A percentile compares a stretch with the other conserved stretches of the same genome.
phyloP scores from a whole-genome alignment of 2,329 filamentous ascomycete genomes.

The Hypomyces rosellus region DNA sequence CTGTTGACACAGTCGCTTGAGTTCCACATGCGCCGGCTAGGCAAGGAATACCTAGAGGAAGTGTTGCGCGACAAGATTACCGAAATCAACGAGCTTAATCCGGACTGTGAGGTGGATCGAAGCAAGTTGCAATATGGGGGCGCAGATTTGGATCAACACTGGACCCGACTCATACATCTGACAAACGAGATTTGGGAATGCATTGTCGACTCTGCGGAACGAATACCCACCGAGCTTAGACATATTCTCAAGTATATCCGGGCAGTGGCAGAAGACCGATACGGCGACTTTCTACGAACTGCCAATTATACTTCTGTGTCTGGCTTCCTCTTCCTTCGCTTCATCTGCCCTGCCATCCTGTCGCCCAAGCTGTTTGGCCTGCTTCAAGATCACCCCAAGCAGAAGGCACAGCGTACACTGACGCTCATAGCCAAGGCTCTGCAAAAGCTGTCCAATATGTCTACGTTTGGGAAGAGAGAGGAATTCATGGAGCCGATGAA shows the following conservation, averaged over 20 bases:
- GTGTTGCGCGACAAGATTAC: conserved; percentile 77
- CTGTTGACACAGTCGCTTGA: conserved; percentile 89
- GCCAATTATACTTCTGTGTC: conserved; percentile 92
- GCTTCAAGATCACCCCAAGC: conserved; percentile 72
- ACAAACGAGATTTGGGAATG: conserved; percentile 82
- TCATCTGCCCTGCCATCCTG: conserved; percentile 93
- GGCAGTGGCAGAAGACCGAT: conserved; percentile 88
- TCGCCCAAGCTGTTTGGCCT: conserved; percentile 92
- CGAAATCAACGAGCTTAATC: conserved; percentile 85
- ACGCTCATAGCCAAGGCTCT: conserved; percentile 90
- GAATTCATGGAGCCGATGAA: conserved; percentile 99
- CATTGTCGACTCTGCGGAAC: conserved; percentile 67
- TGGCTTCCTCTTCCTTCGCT: conserved; percentile 87
- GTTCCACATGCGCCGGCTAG: conserved; percentile 89
- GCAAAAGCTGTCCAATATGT: conserved; percentile 85
- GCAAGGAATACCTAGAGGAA: conserved; percentile 87
- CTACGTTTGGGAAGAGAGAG: conserved; percentile 88
- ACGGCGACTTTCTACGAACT: conserved; percentile 84
- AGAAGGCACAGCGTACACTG: conserved; percentile 76
- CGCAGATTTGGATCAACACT: conserved; percentile 76
- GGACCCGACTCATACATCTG: conserved; percentile 66
- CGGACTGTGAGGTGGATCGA: conserved; percentile 92
- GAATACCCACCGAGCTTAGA: conserved; percentile 74
- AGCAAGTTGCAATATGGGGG: conserved; percentile 54
- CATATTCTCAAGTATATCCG: conserved; percentile 86